Percentiles rank a stretch among this genome's conserved stretches.
Conservation (phyloP, 768 basidiomycete genomes). For the Boletus rubroflammeus region DNA sequence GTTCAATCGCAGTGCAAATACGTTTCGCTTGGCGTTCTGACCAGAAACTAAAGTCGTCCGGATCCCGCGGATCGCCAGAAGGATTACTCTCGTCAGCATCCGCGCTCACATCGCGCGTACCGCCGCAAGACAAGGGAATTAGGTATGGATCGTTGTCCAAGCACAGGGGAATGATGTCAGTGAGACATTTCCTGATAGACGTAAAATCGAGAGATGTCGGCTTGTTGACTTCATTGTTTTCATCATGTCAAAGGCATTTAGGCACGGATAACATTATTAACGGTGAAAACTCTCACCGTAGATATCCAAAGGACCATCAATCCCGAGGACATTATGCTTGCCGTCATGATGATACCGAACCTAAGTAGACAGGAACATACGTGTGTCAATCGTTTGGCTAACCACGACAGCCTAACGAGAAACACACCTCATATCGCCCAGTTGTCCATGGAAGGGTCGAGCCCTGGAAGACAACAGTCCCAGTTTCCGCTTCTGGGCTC, state of each 20-base stretch:
- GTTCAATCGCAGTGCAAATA: constrained; percentile 74
- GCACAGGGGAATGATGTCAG: constrained; percentile 78
- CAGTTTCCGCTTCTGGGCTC: constrained; percentile 47
- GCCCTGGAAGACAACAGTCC: constrained; percentile 70
- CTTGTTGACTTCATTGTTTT: constrained; percentile 55
- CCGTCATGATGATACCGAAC: constrained; percentile 94
- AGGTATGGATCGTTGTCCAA: constrained; percentile 83
- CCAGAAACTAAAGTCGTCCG: constrained; percentile 96
- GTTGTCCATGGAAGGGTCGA: constrained; percentile 82
- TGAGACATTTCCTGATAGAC: constrained; percentile 62
- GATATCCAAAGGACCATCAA: constrained; percentile 84
- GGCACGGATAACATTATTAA: not conserved
- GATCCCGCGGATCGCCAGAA: constrained; percentile 52
- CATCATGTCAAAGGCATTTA: not conserved
- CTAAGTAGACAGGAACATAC: constrained; percentile 33
- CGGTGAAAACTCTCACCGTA: constrained; percentile 54
- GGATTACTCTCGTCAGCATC: constrained; percentile 6
- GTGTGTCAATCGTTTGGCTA: not conserved
- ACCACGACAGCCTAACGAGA: not conserved
- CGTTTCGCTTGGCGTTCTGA: constrained; percentile 85
- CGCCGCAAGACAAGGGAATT: constrained; percentile 66
- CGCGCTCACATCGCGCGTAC: constrained; percentile 20
- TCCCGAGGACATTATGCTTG: constrained; percentile 91
- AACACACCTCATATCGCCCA: constrained; percentile 72
- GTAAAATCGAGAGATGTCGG: constrained; percentile 61